Base-by-base conservation (phyloP, 2,329 filamentous ascomycete species). In the Epichloe elymi region DNA sequence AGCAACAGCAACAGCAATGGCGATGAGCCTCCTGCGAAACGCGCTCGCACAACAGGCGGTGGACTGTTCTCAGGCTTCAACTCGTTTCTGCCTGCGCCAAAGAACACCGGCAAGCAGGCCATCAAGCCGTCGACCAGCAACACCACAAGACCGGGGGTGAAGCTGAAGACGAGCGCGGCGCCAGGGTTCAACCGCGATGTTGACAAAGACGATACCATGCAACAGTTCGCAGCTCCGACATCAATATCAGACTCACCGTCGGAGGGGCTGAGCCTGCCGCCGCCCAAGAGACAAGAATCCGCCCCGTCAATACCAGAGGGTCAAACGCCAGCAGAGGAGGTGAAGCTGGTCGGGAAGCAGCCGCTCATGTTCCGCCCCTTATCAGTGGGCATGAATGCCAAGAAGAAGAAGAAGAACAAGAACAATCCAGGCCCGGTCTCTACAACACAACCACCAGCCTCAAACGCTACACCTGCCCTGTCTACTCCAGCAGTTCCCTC, bases 331-430 rank as follows among this genome's bases (percentile, higher is more conserved):
- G 76, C 75, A n/a, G 73, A 78, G 2, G 79, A 84, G 52, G 76
- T 85, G 15, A 84, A 86, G 67, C 67, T 86, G 14, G 78, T 83
- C 2, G 86, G 86, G 19, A 93, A 90, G 59, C 80, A 90, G 59
- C 80, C 88, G 12, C 79, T 90, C 66, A 86, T 88, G 80, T 96
- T 97, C 67, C 86, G 83, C 63, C 91, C 91, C 3, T 72, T 96
- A 38, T 95, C 90, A 1, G 89, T 96, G 14, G 80, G 83, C 15
- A 78, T 87, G 54, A 88, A 85, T 55, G 75, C 82, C 33, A 79
- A 78, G 55, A 88, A 86, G 55, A 88, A 86, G 69, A 88, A 84
- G 69, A 83, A 78, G 60, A 70, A 73, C 50, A 60, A 3, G 11
- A 53, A 52, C 11, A 55, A 48, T 14, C 51, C 55, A 11, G 59